These are phyloP conservation scores for Lasiodiplodia sp. DNA, from an alignment of 2,329 filamentous ascomycete species.

Conservation along the genomic window DNA sequence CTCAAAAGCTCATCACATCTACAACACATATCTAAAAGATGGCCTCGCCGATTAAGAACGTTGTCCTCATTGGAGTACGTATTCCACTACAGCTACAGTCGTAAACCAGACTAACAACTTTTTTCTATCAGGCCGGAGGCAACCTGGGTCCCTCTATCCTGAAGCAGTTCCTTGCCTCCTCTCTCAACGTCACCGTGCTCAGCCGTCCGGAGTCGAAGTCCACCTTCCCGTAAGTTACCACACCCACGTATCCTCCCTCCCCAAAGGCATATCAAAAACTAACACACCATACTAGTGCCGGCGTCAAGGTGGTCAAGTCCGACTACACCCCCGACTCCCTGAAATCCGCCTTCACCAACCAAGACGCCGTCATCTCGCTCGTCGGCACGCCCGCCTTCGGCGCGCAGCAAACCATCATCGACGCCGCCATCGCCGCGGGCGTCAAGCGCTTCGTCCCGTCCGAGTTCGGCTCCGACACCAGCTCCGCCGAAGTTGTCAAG, in stretches of 20 bases:
- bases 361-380: slow-evolving; percentile 64
- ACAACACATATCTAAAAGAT: neutral
- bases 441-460: slow-evolving; percentile 69
- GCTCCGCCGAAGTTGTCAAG: slow-evolving; percentile 43
- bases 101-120: neutral
- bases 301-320: slow-evolving; percentile 49
- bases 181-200: slow-evolving; percentile 41
- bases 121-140: slow-evolving; percentile 35
- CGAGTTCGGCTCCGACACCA: slow-evolving; percentile 62
- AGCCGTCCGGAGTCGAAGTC: slow-evolving; percentile 38
- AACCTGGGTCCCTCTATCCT: slow-evolving; percentile 41
- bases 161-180: slow-evolving; percentile 37
- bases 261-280: neutral
- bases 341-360: slow-evolving; percentile 58
- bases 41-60: slow-evolving; percentile 26
- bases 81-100: neutral
- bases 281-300: neutral
- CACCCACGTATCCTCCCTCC: neutral
- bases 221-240: slow-evolving; percentile 32
- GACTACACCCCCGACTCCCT: slow-evolving; percentile 60
- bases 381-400: slow-evolving; percentile 51
- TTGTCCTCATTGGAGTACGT: slow-evolving; percentile 28
- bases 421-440: slow-evolving; percentile 65
- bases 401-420: slow-evolving; percentile 61
- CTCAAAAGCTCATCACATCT: neutral